These are phyloP conservation scores for Apiotrichum mycotoxinovorans DNA, from an alignment of 1,284 basidiomycete genomes.

Conservation along the genomic window DNA sequence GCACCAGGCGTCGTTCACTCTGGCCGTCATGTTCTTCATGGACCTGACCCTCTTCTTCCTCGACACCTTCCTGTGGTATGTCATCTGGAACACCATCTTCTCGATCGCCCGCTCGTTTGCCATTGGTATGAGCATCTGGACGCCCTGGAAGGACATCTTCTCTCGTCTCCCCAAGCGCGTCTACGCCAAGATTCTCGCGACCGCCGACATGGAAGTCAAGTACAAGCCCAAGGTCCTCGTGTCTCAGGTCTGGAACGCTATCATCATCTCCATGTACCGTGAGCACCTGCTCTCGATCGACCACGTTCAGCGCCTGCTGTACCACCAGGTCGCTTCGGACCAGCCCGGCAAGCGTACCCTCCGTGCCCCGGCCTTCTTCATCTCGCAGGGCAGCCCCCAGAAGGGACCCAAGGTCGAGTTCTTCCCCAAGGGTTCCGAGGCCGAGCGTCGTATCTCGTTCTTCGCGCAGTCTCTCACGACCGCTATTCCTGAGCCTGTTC, in stretches of 20 bases:
- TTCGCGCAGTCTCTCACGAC: constrained; percentile 92
- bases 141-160: constrained; percentile 93
- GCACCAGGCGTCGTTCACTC: constrained; percentile 85
- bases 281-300: constrained; percentile 94
- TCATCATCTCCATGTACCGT: constrained; percentile 99
- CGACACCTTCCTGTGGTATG: constrained; percentile 93
- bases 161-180: constrained; percentile 89
- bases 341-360: constrained; percentile 80
- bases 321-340: constrained; percentile 84
- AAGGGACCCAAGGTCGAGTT: constrained; percentile 75
- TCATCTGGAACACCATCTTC: constrained; percentile 93
- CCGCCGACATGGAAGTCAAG: constrained; percentile 87
- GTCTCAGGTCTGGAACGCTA: constrained; percentile 95
- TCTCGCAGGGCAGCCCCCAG: constrained; percentile 74
- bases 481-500: constrained; percentile 78
- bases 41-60: constrained; percentile 91
- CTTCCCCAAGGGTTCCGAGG: constrained; percentile 87
- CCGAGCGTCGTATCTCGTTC: constrained; percentile 92
- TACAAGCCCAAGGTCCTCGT: constrained; percentile 98
- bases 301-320: constrained; percentile 88
- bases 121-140: constrained; percentile 91
- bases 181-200: constrained; percentile 87
- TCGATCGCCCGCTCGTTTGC: constrained; percentile 84
- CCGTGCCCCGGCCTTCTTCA: constrained; percentile 90
- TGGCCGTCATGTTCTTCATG: constrained; percentile 96